phyloP scores from a whole-genome alignment of 371 early-diverging fungal species.

The Syncephalastrum sp. region DNA sequence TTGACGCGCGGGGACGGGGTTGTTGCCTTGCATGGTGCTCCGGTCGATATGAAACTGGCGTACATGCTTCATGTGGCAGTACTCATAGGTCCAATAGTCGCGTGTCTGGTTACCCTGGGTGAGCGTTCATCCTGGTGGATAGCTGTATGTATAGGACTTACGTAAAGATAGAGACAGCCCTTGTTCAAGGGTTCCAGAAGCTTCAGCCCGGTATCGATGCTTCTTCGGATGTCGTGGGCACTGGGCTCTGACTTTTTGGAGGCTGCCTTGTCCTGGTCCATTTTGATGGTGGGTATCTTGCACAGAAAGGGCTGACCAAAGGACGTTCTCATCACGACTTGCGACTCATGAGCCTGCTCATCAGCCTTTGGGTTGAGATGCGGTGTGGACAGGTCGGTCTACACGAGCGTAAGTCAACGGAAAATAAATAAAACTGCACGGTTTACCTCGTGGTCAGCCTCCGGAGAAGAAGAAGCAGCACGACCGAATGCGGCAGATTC shows the following conservation, averaged over 20 bases:
- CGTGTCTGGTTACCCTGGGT: constrained; percentile 31
- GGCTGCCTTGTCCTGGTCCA: constrained; percentile 13
- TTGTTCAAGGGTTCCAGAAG: constrained; percentile 55
- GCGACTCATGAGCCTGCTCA: too few species aligned
- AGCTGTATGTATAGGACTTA: constrained; percentile 15
- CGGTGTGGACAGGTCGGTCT: too few species aligned
- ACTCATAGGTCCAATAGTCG: constrained; percentile 81
- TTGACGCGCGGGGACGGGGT: not conserved
- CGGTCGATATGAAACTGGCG: constrained; percentile 68
- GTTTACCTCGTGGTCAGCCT: constrained; percentile 4
- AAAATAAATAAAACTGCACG: too few species aligned
- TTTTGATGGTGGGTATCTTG: constrained; percentile 37
- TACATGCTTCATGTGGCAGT: constrained; percentile 69
- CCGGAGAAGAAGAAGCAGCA: not conserved
- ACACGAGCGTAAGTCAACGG: too few species aligned
- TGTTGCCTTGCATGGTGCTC: constrained; percentile 10
- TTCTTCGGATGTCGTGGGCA: constrained; percentile 34
- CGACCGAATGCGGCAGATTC: constrained; percentile 28
- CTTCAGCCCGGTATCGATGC: constrained; percentile 57
- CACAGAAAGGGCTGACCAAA: constrained; percentile 54
- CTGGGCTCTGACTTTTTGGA: constrained; percentile 17
- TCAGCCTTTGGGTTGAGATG: too few species aligned
- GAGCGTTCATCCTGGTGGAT: not conserved
- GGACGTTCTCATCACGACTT: constrained; percentile 44
- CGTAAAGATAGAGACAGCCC: constrained; percentile 51